These are phyloP conservation scores for Chlorophyllum brunneum DNA, from an alignment of 768 basidiomycete genomes.

Conservation along the genomic window DNA sequence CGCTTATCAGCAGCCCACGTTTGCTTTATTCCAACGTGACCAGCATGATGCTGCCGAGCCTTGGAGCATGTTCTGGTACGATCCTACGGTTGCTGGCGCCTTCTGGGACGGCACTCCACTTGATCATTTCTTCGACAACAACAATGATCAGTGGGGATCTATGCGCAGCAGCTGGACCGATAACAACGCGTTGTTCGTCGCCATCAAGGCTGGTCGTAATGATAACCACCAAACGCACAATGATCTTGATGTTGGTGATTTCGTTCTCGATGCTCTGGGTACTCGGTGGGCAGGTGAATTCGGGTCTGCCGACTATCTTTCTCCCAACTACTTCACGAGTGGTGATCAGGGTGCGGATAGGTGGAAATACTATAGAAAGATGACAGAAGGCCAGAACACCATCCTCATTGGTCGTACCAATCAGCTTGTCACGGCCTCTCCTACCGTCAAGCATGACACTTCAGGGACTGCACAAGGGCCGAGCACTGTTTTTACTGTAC, in stretches of 20 bases:
- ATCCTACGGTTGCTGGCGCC: slow-evolving; percentile 76
- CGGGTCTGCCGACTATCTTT: slow-evolving; percentile 80
- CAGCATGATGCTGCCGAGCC: slow-evolving; percentile 79
- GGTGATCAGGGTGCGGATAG: slow-evolving; percentile 67
- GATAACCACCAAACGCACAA: slow-evolving; percentile 91
- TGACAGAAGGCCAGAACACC: slow-evolving; percentile 97
- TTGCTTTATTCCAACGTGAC: slow-evolving; percentile 89
- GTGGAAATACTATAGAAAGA: slow-evolving; percentile 95
- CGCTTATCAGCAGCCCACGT: slow-evolving; percentile 66
- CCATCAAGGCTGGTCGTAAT: slow-evolving; percentile 81
- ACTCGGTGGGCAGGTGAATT: slow-evolving; percentile 94
- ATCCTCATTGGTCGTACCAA: slow-evolving; percentile 72
- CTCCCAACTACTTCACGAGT: slow-evolving; percentile 71
- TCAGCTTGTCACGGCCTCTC: slow-evolving; percentile 72
- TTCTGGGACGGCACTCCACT: slow-evolving; percentile 87
- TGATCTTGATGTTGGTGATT: slow-evolving; percentile 92
- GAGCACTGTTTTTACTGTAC: slow-evolving; percentile 69
- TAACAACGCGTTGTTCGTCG: slow-evolving; percentile 75
- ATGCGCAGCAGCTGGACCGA: slow-evolving; percentile 96
- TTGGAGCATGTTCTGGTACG: slow-evolving; percentile 91
- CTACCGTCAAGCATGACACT: slow-evolving; percentile 49
- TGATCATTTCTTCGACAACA: slow-evolving; percentile 77
- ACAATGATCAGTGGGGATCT: slow-evolving; percentile 79
- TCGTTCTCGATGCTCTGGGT: slow-evolving; percentile 92
- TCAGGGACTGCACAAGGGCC: slow-evolving; percentile 72